A percentile compares a stretch with the other conserved stretches of the same genome.
These are phyloP conservation scores for Byssothecium circinans DNA, from an alignment of 2,329 filamentous ascomycete species.

Conservation along the genomic window DNA sequence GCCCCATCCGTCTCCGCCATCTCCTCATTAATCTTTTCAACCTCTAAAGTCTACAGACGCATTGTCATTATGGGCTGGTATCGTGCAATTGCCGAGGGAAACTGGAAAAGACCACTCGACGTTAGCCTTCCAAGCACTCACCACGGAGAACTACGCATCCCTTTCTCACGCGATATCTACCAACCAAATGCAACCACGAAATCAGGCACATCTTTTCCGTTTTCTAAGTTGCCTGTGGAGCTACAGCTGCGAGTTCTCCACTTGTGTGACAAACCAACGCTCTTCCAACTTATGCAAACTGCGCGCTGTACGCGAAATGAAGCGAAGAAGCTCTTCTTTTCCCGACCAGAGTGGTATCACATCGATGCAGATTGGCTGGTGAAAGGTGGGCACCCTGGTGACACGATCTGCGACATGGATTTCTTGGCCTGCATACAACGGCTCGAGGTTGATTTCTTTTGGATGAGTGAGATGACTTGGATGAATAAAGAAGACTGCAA, in stretches of 20 bases:
- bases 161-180: constrained; percentile 6
- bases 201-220: constrained; percentile 4
- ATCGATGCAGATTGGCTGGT: constrained; percentile 4
- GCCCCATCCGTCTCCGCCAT: too few species aligned
- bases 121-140: constrained; percentile 2
- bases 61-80: constrained; percentile 2
- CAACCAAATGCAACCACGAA: not conserved
- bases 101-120: constrained; percentile 9
- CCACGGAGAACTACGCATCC: constrained; percentile 7
- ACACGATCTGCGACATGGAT: not conserved
- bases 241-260: constrained; percentile 6
- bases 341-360: constrained; percentile 2
- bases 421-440: not conserved
- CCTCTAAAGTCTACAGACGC: too few species aligned
- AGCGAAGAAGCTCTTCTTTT: constrained; percentile 8
- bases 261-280: constrained; percentile 5
- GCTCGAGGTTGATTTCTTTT: not conserved
- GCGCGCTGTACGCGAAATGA: constrained; percentile 5
- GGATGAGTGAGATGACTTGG: not conserved
- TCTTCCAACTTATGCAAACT: constrained; percentile 10
- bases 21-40: too few species aligned
- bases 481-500: not conserved
- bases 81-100: constrained; percentile 6
- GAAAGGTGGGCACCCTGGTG: not conserved
- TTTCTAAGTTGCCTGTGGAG: constrained; percentile 5